Percentiles rank a stretch among this genome's conserved stretches.
phyloP scores from a whole-genome alignment of 768 basidiomycete genomes.

The Dentipellis sp. region DNA sequence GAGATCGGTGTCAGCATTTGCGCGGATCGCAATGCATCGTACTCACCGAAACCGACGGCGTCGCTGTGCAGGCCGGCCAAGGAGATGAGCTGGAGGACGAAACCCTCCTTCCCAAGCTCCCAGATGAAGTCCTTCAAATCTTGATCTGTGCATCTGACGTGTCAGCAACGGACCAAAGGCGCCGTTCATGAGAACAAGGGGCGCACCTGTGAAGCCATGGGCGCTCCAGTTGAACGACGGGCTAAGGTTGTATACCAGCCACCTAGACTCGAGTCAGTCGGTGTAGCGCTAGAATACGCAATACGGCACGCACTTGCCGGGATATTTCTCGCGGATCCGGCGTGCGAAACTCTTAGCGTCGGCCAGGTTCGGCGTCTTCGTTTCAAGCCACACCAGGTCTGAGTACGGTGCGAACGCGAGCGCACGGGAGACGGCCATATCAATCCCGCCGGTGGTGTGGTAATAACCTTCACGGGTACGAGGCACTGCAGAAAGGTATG shows the following conservation, averaged over 20 bases:
- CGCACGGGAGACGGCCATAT: conserved; percentile 74
- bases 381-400: conserved; percentile 91
- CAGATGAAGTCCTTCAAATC: conserved; percentile 81
- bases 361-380: conserved; percentile 75
- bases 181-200: not conserved
- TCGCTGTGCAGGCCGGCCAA: conserved; percentile 85
- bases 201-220: conserved; percentile 63
- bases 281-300: not conserved
- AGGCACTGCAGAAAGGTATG: conserved; percentile 41
- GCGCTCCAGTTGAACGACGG: conserved; percentile 92
- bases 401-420: conserved; percentile 78
- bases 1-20: no score
- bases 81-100: conserved; percentile 83
- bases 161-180: not conserved
- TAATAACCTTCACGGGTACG: conserved; percentile 90
- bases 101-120: conserved; percentile 90
- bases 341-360: conserved; percentile 74
- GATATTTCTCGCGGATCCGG: conserved; percentile 60
- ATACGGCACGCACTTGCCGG: conserved; percentile 44
- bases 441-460: conserved; percentile 74
- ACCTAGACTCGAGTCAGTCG: conserved; percentile 16
- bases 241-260: conserved; percentile 89
- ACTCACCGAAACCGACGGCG: conserved; percentile 65
- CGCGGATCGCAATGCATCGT: not conserved
- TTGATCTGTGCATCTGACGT: conserved; percentile 31